phyloP scores from a whole-genome alignment of 805 yeast species.

The Zygosaccharomyces siamensis region DNA sequence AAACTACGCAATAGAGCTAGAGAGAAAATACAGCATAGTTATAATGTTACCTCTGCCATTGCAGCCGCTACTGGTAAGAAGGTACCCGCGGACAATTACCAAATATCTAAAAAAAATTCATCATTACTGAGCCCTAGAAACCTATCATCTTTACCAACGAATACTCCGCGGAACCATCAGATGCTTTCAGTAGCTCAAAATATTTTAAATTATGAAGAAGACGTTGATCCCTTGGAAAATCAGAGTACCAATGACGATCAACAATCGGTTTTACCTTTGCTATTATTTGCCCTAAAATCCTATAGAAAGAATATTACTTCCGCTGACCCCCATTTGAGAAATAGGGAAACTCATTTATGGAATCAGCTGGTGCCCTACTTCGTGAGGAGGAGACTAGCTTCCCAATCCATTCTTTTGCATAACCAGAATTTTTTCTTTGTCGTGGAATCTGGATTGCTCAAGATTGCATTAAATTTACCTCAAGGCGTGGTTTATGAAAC shows the following conservation, averaged over 20 bases:
- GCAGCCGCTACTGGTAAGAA: conserved; percentile 12
- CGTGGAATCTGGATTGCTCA: conserved; percentile 53
- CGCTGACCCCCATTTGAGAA: conserved; percentile 30
- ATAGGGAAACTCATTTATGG: conserved; percentile 56
- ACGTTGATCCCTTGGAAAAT: conserved; percentile 20
- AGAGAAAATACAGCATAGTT: conserved; percentile 11
- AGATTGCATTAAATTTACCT: conserved; percentile 47
- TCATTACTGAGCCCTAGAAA: conserved; percentile 1
- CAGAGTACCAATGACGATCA: conserved; percentile 15
- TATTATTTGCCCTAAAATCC: conserved; percentile 28
- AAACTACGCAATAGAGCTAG: conserved; percentile 32
- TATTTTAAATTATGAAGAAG: conserved; percentile 30
- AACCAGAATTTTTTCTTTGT: conserved; percentile 43
- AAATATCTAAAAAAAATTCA: conserved; percentile 4
- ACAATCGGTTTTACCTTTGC: conserved; percentile 28
- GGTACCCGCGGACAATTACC: conserved; percentile 2
- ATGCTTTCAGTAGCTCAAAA: conserved; percentile 39
- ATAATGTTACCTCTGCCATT: conserved; percentile 10
- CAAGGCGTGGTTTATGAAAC: conserved; percentile 41
- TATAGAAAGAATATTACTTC: conserved; percentile 29
- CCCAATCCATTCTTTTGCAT: conserved; percentile 42
- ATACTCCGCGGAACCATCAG: conserved; percentile 41
- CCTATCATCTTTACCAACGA: conserved; percentile 23
- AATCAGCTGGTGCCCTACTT: conserved; percentile 53
- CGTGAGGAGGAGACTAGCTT: conserved; percentile 43